Percentiles rank a stretch among this genome's conserved stretches.
phyloP scores from a whole-genome alignment of 1,139 yeast genomes.

The Geotrichum restrictum region DNA sequence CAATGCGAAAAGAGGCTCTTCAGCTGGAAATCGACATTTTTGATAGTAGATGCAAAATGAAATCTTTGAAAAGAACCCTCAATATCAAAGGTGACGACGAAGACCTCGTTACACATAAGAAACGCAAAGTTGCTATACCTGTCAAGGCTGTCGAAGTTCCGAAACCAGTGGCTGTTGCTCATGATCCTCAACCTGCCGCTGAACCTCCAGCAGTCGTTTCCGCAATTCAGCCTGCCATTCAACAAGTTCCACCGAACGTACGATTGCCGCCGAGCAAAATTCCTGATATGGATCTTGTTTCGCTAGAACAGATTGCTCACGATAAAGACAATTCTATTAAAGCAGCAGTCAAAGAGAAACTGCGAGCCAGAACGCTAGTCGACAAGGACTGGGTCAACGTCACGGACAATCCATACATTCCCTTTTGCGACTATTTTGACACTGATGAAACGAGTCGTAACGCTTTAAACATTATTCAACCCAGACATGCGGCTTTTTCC shows the following conservation, averaged over 20 bases:
- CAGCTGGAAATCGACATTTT: conserved; percentile 62
- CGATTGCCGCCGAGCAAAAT: conserved; percentile 84
- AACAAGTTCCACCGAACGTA: conserved; percentile 67
- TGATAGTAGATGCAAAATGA: conserved; percentile 66
- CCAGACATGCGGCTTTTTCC: conserved; percentile 70
- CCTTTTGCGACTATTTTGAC: conserved; percentile 68
- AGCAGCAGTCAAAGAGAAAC: conserved; percentile 75
- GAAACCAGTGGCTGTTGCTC: conserved; percentile 4
- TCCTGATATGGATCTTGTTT: conserved; percentile 85
- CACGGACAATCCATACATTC: conserved; percentile 85
- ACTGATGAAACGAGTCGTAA: conserved; percentile 36
- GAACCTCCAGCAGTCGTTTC: conserved; percentile 12
- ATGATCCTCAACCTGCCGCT: conserved; percentile 11
- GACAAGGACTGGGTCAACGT: conserved; percentile 77
- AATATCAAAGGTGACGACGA: conserved; percentile 84
- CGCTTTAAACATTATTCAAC: conserved; percentile 48
- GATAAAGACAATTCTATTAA: conserved; percentile 77
- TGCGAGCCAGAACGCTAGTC: conserved; percentile 65
- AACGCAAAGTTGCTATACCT: conserved; percentile 46
- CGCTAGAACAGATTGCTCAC: conserved; percentile 69
- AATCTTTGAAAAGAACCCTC: conserved; percentile 68
- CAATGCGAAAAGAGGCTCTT: conserved; percentile 54
- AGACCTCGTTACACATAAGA: conserved; percentile 72
- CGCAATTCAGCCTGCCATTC: conserved; percentile 24
- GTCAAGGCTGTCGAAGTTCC: conserved; percentile 17